Base-by-base conservation (phyloP, 371 early-diverging fungal genomes). In the Smittium culicis region DNA sequence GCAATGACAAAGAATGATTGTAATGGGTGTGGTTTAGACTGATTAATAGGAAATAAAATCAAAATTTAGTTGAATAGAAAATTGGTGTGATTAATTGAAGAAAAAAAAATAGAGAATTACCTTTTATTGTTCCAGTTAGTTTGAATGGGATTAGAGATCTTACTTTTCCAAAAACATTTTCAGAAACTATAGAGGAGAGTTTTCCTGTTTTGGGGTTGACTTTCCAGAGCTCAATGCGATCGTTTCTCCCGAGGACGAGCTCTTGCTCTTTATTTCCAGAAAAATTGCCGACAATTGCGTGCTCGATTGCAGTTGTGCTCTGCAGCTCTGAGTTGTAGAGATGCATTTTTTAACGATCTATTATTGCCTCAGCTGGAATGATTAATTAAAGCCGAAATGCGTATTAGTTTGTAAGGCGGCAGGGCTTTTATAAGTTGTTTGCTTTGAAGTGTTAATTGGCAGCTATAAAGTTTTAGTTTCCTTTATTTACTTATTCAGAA, bases 261-360 rank as follows among this genome's bases (percentile, higher is more conserved):
- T 98, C 97, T 77, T 98, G 97, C 64, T 84, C 82, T 73, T 88
- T 91, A 3, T 83, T 84, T 24, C 96, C 97, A 29, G 90, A 85
- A 73, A 97, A 98, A 78, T 94, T 91, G 17, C 98, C 98, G 61
- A 92, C 81, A 62, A 86, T 82, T 24, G 91, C 86, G 55, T 84
- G 81, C 68, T 80, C 89, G 67, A 94, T 86, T 70, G 84, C 83
- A 8, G 88, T 84, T 2, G 93, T 80, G 54, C 86, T 83, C 75
- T 90, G 91, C 35, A 98, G 83, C 55, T 94, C 90, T 62, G 94
- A 74, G 72, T 93, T 90, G 79, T 96, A 94, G 64, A 96, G 81
- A 76, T 86, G 87, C 95, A 98, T 95, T n/a, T n/a, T n/a, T n/a
- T n/a, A n/a, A n/a, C n/a, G n/a, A n/a, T n/a, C n/a, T n/a, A n/a